Base-by-base conservation (phyloP, 768 basidiomycete genomes). In the Exidia glandulosa region DNA sequence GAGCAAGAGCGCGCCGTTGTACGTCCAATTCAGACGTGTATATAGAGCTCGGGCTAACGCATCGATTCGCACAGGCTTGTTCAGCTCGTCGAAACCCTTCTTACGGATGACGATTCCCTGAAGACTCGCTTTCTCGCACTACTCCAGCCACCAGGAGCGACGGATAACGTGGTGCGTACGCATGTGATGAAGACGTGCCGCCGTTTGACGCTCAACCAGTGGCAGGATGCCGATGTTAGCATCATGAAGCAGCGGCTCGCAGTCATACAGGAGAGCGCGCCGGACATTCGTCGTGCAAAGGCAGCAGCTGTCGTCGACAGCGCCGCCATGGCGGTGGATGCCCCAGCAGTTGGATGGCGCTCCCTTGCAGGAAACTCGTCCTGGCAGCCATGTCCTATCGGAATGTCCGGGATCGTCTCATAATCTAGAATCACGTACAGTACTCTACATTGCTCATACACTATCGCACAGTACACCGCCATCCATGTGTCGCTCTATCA, bases 311-410 rank as follows among this genome's bases (percentile, higher is more conserved):
- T 60, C 27, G 0, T 23, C 5, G 5, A 47, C 25, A 31, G 30
- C 33, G 55, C 31, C 25, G 54, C 30, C 32, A 12, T 12, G 32
- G 29, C n/a, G 4, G 3, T 31, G 32, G 29, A 31, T 27, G 2
- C 12, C 30, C 32, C 50, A 10, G 36, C 57, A 36, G 12, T 27
- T 19, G 88, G 86, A 25, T 90, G 88, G 87, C 74, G 74, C 56
- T 59, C 75, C 45, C 71, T 84, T 13, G 72, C 76, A 31, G 68
- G 68, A 25, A 70, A 63, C 19, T 72, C 71, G 16, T 69, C 70
- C 36, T 89, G 88, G 88, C 76, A 73, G 62, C 77, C 83, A 2
- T 84, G 81, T 66, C 87, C 88, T 4, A 84, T 90, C 50, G 88
- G 88, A 9, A 75, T 87, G 56, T 79, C 74, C 61, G 64, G 50